Percentiles rank a stretch among this genome's conserved stretches.
phyloP scores from a whole-genome alignment of 2,329 filamentous ascomycete species.

The Colletotrichum theobromicola region DNA sequence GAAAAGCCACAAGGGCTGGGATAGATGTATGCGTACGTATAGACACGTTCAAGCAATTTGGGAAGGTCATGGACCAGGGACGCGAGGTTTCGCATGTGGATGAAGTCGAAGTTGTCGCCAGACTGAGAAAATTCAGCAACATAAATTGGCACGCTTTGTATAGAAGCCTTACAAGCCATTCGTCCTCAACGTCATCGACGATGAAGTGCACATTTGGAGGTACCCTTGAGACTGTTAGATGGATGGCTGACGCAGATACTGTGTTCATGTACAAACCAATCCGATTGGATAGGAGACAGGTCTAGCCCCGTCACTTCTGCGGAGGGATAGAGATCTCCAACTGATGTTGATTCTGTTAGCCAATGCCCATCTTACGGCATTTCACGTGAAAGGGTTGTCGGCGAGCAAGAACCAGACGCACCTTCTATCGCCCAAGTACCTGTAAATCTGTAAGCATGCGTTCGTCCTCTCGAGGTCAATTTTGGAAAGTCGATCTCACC shows the following conservation, averaged over 20 bases:
- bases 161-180: neutral
- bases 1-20: rapidly evolving
- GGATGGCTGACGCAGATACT: neutral
- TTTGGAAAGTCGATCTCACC: neutral
- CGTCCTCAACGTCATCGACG: neutral
- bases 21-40: neutral
- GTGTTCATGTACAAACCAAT: neutral
- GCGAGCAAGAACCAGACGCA: neutral
- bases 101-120: neutral
- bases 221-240: neutral
- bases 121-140: neutral
- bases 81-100: neutral
- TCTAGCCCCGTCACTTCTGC: neutral
- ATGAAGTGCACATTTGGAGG: neutral
- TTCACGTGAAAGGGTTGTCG: neutral
- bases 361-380: neutral
- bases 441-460: neutral
- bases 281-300: neutral
- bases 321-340: neutral
- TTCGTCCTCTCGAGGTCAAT: neutral
- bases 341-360: neutral
- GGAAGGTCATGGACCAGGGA: neutral
- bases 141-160: neutral
- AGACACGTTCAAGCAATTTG: neutral
- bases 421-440: neutral